Conservation (phyloP, 768 basidiomycete genomes). For the Amanita phalloides region DNA sequence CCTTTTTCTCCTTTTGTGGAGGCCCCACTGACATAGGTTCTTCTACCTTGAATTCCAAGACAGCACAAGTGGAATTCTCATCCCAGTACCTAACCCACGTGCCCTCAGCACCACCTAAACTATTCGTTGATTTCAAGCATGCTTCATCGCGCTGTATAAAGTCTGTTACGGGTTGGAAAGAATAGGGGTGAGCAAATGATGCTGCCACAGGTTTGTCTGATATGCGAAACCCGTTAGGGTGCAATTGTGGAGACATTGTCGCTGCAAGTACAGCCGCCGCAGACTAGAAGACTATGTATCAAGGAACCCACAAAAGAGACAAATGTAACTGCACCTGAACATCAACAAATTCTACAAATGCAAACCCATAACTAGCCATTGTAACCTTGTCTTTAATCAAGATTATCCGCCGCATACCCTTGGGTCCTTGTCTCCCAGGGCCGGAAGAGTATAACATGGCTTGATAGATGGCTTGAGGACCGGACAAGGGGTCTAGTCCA, state of each 20-base stretch:
- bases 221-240: slow-evolving; percentile 92
- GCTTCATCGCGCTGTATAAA: slow-evolving; percentile 69
- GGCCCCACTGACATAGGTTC: slow-evolving; percentile 31
- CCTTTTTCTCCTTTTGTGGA: slow-evolving; percentile 33
- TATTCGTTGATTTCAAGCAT: slow-evolving; percentile 54
- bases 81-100: slow-evolving; percentile 90
- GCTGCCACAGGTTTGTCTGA: slow-evolving; percentile 82
- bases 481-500: slow-evolving; percentile 80
- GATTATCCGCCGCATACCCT: slow-evolving; percentile 80
- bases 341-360: slow-evolving; percentile 89
- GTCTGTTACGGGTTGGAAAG: slow-evolving; percentile 76
- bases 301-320: background rate
- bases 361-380: slow-evolving; percentile 85
- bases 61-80: slow-evolving; percentile 64
- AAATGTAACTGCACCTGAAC: slow-evolving; percentile 42
- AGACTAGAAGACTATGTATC: slow-evolving; percentile 37
- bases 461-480: slow-evolving; percentile 78
- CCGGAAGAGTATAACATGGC: slow-evolving; percentile 79
- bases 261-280: slow-evolving; percentile 74
- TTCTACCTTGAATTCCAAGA: slow-evolving; percentile 74
- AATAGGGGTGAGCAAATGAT: slow-evolving; percentile 87
- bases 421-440: slow-evolving; percentile 64
- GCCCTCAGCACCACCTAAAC: slow-evolving; percentile 62
- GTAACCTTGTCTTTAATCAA: slow-evolving; percentile 85
- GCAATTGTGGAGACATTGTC: slow-evolving; percentile 78